These are phyloP conservation scores for Trichoderma atroviride DNA, from an alignment of 2,329 filamentous ascomycete species.

Conservation along the genomic window DNA sequence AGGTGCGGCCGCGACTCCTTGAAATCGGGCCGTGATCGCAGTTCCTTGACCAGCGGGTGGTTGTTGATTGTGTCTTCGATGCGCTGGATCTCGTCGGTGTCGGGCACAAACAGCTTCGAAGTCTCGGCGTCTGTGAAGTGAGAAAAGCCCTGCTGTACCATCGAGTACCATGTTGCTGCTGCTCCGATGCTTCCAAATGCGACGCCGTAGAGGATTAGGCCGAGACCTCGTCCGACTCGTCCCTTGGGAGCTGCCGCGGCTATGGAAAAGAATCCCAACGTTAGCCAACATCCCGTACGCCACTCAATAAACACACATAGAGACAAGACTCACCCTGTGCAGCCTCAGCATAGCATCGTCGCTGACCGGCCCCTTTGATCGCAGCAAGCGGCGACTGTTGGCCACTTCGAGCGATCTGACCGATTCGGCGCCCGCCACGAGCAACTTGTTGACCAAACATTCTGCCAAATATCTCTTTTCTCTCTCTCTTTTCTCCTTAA, in stretches of 20 bases:
- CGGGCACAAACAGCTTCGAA: constrained; percentile 63
- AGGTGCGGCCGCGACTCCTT: constrained; percentile 82
- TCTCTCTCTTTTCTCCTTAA: not conserved
- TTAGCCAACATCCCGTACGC: not conserved
- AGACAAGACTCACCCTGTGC: constrained; percentile 32
- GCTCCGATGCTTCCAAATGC: constrained; percentile 40
- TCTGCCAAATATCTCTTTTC: not conserved
- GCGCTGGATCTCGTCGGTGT: constrained; percentile 56
- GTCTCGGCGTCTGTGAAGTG: constrained; percentile 69
- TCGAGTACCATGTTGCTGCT: constrained; percentile 41
- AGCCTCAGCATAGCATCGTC: constrained; percentile 34
- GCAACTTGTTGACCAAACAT: constrained; percentile 34
- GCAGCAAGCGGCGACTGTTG: constrained; percentile 27
- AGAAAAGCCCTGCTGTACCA: constrained; percentile 42
- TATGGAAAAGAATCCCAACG: not conserved
- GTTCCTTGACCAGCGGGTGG: constrained; percentile 70
- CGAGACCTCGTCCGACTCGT: constrained; percentile 33
- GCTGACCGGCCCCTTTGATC: constrained; percentile 24
- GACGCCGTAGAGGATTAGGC: constrained; percentile 37
- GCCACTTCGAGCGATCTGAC: constrained; percentile 31
- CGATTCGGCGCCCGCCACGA: constrained; percentile 33
- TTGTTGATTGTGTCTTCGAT: constrained; percentile 75
- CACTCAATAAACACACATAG: not conserved
- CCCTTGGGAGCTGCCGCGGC: constrained; percentile 27
- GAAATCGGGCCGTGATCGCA: constrained; percentile 69